These are phyloP conservation scores for Polyrhizophydium stewartii DNA, from an alignment of 371 early-diverging fungal genomes.

Conservation along the genomic window DNA sequence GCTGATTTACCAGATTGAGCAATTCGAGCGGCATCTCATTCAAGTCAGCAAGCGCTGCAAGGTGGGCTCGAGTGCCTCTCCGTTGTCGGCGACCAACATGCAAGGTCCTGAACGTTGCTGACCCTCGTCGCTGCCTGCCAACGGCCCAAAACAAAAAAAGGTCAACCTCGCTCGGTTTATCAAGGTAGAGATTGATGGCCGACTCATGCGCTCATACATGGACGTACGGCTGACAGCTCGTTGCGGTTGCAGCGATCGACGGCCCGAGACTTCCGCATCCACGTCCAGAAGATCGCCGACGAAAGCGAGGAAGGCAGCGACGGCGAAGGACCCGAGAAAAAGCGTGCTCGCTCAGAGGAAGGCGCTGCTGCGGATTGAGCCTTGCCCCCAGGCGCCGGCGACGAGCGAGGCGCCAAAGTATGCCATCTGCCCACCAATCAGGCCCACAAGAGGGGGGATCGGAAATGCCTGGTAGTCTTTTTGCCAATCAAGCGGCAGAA, in stretches of 20 bases:
- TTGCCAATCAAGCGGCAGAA: constrained; percentile 22
- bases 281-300: background rate
- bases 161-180: background rate
- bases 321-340: background rate
- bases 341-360: background rate
- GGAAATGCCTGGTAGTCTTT: constrained; percentile 7
- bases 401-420: background rate
- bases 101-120: too few relatives aligned
- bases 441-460: background rate
- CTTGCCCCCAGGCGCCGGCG: too few relatives aligned
- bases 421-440: background rate
- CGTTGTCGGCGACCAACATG: too few relatives aligned
- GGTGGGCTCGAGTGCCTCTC: background rate
- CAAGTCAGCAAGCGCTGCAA: background rate
- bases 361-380: too few relatives aligned
- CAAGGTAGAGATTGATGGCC: background rate
- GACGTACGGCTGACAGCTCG: background rate
- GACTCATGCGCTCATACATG: too few relatives aligned
- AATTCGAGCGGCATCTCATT: background rate
- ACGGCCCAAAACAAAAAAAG: too few relatives aligned
- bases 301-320: background rate
- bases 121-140: too few relatives aligned
- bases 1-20: background rate
- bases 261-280: background rate
- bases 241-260: background rate